Conservation (phyloP, 2,329 filamentous ascomycete genomes). For the Ceratocystis cacaofunesta region DNA sequence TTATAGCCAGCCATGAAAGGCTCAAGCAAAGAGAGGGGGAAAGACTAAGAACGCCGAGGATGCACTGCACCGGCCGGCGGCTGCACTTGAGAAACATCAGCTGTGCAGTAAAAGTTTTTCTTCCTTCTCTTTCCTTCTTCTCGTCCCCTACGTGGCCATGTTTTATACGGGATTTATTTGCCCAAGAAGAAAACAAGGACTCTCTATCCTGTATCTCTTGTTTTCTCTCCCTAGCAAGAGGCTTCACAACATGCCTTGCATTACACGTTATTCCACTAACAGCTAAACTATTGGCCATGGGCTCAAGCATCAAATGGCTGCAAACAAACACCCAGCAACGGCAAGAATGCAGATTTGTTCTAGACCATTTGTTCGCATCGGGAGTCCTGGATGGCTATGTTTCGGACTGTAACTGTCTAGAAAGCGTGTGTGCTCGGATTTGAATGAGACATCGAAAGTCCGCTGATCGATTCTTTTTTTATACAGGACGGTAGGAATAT, state of each 20-base stretch:
- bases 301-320: background rate
- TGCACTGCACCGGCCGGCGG: no score
- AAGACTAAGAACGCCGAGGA: no score
- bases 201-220: background rate
- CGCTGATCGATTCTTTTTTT: background rate
- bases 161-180: background rate
- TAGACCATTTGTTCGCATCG: constrained; percentile 1
- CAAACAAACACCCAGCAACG: constrained; percentile 1
- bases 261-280: background rate
- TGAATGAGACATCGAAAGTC: background rate
- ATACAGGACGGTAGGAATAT: no score
- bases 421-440: background rate
- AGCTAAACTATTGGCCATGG: background rate
- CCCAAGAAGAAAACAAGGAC: no score
- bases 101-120: no score
- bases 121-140: background rate
- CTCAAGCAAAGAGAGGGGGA: background rate
- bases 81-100: no score
- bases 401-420: background rate
- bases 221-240: background rate
- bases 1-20: background rate
- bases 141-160: background rate
- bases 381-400: background rate
- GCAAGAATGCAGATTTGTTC: constrained; percentile 1
- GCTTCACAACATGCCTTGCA: background rate